A percentile compares a stretch with the other conserved stretches of the same genome.
These are phyloP conservation scores for Pseudocercospora vitis DNA, from an alignment of 2,329 filamentous ascomycete species.

Conservation along the genomic window DNA sequence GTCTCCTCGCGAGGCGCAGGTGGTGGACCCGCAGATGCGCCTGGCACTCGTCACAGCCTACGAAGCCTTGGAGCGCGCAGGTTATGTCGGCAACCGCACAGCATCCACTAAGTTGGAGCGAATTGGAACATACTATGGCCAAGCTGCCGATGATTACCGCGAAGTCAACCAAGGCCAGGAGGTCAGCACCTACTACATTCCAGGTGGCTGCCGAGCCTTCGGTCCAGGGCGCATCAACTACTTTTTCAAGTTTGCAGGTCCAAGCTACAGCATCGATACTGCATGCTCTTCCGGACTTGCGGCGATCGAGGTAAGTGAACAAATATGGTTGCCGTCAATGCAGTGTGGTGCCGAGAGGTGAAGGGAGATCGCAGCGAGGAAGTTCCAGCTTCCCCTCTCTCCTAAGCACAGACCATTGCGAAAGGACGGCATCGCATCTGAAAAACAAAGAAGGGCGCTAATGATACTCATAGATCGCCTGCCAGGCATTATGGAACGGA, in stretches of 20 bases:
- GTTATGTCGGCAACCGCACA: conserved; percentile 30
- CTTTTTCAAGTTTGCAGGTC: conserved; percentile 29
- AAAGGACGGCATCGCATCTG: neutral
- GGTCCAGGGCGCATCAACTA: conserved; percentile 30
- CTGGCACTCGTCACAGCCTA: conserved; percentile 22
- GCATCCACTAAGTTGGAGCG: conserved; percentile 32
- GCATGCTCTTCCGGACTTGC: conserved; percentile 35
- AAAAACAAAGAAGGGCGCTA: conserved; percentile 14
- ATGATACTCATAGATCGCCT: conserved; percentile 30
- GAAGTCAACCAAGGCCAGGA: conserved; percentile 33
- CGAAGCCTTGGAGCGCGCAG: conserved; percentile 25
- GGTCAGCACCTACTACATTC: conserved; percentile 30
- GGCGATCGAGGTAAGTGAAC: conserved; percentile 20
- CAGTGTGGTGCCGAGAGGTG: conserved; percentile 34
- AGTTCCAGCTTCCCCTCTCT: neutral
- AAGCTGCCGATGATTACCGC: conserved; percentile 38
- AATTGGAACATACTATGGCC: conserved; percentile 40
- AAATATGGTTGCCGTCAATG: conserved; percentile 27
- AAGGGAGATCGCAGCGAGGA: neutral
- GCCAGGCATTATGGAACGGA: conserved; percentile 32
- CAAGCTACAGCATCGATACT: conserved; percentile 33
- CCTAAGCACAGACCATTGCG: neutral
- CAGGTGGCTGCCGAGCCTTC: conserved; percentile 32
- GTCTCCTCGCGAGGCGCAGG: conserved; percentile 31
- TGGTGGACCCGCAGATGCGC: conserved; percentile 18